These are phyloP conservation scores for Aureobasidium sp. DNA, from an alignment of 2,329 filamentous ascomycete genomes.

Conservation along the genomic window DNA sequence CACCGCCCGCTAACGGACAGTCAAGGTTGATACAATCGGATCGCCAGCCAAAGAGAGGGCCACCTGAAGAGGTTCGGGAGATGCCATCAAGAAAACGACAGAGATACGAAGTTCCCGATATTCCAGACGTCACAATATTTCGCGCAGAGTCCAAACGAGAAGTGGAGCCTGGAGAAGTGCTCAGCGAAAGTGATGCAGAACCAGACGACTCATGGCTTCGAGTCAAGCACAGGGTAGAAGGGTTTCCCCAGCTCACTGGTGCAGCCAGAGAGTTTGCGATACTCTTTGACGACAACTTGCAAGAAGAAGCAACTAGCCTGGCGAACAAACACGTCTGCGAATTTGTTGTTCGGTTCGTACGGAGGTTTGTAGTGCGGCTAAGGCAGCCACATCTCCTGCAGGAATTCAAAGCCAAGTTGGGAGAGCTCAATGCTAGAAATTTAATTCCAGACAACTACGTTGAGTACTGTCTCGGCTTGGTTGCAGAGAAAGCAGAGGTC, in stretches of 20 bases:
- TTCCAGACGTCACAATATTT: conserved; percentile 34
- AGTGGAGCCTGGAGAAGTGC: conserved; percentile 31
- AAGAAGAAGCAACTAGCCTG: conserved; percentile 28
- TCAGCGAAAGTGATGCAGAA: conserved; percentile 41
- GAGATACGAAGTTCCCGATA: conserved; percentile 31
- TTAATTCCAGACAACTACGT: conserved; percentile 24
- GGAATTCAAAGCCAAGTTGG: conserved; percentile 29
- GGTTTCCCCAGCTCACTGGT: conserved; percentile 23
- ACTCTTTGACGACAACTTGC: conserved; percentile 32
- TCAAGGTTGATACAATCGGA: not conserved
- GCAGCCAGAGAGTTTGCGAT: conserved; percentile 30
- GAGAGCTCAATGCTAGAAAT: conserved; percentile 26
- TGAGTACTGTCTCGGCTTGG: conserved; percentile 17
- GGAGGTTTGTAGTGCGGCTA: conserved; percentile 23
- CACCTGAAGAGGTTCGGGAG: conserved; percentile 21
- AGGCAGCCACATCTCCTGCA: conserved; percentile 19
- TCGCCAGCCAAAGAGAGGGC: not conserved
- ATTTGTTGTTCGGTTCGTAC: conserved; percentile 34
- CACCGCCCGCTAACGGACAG: not conserved
- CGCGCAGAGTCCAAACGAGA: conserved; percentile 34
- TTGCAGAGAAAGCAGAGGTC: not conserved
- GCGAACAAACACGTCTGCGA: conserved; percentile 31
- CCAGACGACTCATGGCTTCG: conserved; percentile 33
- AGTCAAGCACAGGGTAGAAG: conserved; percentile 25
- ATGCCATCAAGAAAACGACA: conserved; percentile 22